phyloP scores from a whole-genome alignment of 345 rosid species.

The Clausena lansium region DNA sequence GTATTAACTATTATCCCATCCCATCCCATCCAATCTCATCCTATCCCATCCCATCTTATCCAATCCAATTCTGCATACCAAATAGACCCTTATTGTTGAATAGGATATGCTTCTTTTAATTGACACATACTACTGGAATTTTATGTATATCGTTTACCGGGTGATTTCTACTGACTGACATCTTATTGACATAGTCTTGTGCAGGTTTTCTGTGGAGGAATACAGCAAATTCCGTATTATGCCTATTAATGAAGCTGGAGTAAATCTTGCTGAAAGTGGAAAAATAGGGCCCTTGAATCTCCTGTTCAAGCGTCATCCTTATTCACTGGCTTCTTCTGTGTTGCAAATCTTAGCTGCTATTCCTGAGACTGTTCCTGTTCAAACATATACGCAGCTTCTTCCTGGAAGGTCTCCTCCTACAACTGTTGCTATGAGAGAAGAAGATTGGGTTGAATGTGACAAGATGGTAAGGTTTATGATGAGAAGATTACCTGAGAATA shows the following conservation, averaged over 20 bases:
- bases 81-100: too few relatives aligned
- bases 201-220: constrained; percentile 91
- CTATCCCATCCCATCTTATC: too few relatives aligned
- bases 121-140: background rate
- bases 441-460: constrained; percentile 98
- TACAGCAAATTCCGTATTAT: constrained; percentile 69
- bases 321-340: constrained; percentile 60
- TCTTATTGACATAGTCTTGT: constrained; percentile 47
- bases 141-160: background rate
- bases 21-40: too few relatives aligned
- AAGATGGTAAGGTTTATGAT: constrained; percentile 65
- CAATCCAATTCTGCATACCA: too few relatives aligned
- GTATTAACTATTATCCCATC: too few relatives aligned
- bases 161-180: constrained; percentile 33
- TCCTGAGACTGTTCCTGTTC: constrained; percentile 90
- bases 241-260: constrained; percentile 69
- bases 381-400: constrained; percentile 89
- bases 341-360: constrained; percentile 73
- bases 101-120: background rate
- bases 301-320: constrained; percentile 93
- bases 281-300: constrained; percentile 92
- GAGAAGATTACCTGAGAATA: constrained; percentile 50
- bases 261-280: constrained; percentile 83
- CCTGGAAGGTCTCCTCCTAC: constrained; percentile 77
- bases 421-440: constrained; percentile 71